These are phyloP conservation scores for Noccaea bulbosa DNA, from an alignment of 345 rosid species.

Conservation along the genomic window DNA sequence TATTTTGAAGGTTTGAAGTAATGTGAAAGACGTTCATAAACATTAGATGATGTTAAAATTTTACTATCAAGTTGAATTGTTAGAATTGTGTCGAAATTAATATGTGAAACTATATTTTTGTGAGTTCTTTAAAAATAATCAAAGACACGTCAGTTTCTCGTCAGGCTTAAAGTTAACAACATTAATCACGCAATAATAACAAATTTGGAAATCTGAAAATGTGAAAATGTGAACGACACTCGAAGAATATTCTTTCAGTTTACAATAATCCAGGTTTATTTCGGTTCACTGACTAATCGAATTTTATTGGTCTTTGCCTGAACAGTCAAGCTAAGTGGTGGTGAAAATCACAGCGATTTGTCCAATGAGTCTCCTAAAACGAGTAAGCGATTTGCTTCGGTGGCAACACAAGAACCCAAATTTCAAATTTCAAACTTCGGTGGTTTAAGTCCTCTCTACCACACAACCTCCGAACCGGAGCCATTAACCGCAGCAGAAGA, in stretches of 20 bases:
- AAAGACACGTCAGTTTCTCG: slow-evolving; percentile 27
- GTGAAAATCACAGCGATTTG: slow-evolving; percentile 78
- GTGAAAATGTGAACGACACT: slow-evolving; percentile 31
- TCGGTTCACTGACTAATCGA: slow-evolving; percentile 9
- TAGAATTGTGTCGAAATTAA: no score
- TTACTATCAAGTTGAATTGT: no score
- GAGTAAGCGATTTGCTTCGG: slow-evolving; percentile 74
- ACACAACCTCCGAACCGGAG: slow-evolving; percentile 63
- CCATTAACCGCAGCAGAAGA: slow-evolving; percentile 68
- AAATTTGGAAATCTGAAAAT: not conserved
- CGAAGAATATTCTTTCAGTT: slow-evolving; percentile 14
- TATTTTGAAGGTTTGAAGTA: no score
- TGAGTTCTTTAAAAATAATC: no score
- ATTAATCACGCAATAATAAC: slow-evolving; percentile 31
- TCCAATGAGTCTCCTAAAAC: slow-evolving; percentile 58
- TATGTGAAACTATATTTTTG: no score
- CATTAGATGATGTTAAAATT: no score
- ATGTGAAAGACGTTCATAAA: no score
- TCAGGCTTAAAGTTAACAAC: slow-evolving; percentile 34
- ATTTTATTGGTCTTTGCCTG: not conserved
- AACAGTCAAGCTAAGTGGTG: slow-evolving; percentile 73
- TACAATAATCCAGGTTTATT: slow-evolving; percentile 22
- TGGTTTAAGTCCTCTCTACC: slow-evolving; percentile 71
- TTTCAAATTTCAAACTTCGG: no score
- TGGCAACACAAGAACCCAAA: slow-evolving; percentile 80